Percentiles rank a stretch among this genome's conserved stretches.
Evolutionary conservation across 2,329 filamentous ascomycete genomes (phyloP).

Genomic region (Pseudogymnoascus destructans): DNA sequence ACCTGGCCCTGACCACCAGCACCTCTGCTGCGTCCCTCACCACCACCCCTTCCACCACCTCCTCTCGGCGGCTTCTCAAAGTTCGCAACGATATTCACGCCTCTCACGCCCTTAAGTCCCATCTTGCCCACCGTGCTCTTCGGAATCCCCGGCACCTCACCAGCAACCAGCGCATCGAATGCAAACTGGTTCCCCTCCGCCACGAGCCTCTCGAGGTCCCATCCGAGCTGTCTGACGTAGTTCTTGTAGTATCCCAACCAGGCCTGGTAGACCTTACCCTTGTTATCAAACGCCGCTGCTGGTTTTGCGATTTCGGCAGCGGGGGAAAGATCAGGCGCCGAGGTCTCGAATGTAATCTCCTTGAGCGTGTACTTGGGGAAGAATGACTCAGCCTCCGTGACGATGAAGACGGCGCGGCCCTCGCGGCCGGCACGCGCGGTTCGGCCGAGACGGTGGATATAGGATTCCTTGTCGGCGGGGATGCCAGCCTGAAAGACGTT

Average conservation of each 20-base stretch:
- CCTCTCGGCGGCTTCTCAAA: constrained; percentile 24
- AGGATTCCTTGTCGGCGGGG: constrained; percentile 53
- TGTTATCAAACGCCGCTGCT: constrained; percentile 33
- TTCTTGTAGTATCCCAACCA: constrained; percentile 44
- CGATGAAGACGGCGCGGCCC: constrained; percentile 57
- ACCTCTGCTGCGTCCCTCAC: constrained; percentile 14
- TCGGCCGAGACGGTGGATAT: constrained; percentile 65
- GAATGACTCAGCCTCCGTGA: constrained; percentile 42
- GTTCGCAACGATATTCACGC: constrained; percentile 35
- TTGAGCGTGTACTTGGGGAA: constrained; percentile 39
- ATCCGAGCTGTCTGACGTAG: constrained; percentile 32
- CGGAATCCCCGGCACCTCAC: constrained; percentile 35
- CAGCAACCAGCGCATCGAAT: constrained; percentile 33
- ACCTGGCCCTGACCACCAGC: constrained; percentile 13
- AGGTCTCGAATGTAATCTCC: constrained; percentile 39
- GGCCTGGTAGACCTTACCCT: constrained; percentile 40
- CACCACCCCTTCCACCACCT: constrained; percentile 15
- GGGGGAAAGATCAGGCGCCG: constrained; percentile 34
- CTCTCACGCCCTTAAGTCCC: constrained; percentile 40
- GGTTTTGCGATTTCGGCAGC: constrained; percentile 29
- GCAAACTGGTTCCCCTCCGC: constrained; percentile 39
- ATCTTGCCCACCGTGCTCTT: constrained; percentile 42
- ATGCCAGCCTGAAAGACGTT: constrained; percentile 63
- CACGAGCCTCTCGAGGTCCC: constrained; percentile 31
- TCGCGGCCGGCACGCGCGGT: constrained; percentile 63